These are phyloP conservation scores for Secale cereale DNA, from an alignment of 176 grass and related monocot species.

Conservation along the genomic window DNA sequence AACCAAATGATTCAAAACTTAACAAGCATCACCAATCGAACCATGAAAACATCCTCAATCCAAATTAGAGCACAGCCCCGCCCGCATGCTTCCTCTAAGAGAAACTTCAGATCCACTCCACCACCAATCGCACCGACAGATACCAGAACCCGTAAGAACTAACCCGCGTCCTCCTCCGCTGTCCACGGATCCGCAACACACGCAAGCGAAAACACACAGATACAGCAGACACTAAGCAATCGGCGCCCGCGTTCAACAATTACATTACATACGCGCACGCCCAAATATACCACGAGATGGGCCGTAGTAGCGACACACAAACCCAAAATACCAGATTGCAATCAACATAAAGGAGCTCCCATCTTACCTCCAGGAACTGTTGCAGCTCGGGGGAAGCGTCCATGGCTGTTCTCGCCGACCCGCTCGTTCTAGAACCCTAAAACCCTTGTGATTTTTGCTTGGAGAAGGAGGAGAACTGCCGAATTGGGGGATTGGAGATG, in stretches of 20 bases:
- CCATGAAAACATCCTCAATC: neutral
- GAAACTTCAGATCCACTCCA: conserved; percentile 12
- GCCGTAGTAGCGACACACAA: neutral
- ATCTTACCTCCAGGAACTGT: conserved; percentile 68
- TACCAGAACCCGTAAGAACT: neutral
- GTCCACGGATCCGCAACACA: neutral
- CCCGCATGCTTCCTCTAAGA: neutral
- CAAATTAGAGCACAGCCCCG: neutral
- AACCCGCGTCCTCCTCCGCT: neutral
- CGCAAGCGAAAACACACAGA: neutral
- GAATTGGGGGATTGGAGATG: neutral
- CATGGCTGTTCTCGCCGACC: conserved; percentile 25
- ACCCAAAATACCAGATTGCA: neutral
- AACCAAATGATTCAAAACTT: neutral
- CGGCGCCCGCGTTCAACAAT: neutral
- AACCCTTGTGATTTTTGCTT: neutral
- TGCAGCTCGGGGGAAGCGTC: conserved; percentile 62
- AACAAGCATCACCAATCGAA: neutral
- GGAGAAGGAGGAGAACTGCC: neutral
- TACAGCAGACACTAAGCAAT: neutral
- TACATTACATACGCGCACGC: neutral
- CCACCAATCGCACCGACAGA: neutral
- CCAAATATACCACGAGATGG: neutral
- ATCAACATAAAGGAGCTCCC: neutral
- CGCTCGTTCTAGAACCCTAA: neutral